Evolutionary conservation across 2,329 filamentous ascomycete species (phyloP).

Genomic region (Alternaria postmessia): DNA sequence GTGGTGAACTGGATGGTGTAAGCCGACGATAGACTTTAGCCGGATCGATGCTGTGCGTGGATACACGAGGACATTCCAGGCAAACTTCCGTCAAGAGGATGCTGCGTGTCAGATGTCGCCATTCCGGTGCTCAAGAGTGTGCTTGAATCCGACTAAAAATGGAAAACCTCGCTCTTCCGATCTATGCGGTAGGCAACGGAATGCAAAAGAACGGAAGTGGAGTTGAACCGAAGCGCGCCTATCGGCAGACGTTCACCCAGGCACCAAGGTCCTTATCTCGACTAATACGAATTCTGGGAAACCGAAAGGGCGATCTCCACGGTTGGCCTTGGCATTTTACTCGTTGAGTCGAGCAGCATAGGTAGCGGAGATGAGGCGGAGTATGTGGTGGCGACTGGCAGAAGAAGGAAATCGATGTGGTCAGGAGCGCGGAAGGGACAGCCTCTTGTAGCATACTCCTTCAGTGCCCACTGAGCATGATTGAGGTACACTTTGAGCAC

Average conservation of each 20-base stretch:
- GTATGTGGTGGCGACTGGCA: neutral
- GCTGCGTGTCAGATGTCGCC: neutral
- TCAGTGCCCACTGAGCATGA: neutral
- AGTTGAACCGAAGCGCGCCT: neutral
- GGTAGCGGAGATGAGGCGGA: slow-evolving; percentile 1
- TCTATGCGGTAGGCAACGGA: neutral
- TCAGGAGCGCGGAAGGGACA: neutral
- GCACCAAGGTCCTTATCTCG: slow-evolving; percentile 15
- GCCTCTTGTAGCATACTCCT: slow-evolving; percentile 7
- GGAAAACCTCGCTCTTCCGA: neutral
- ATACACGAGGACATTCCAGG: neutral
- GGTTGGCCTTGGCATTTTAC: slow-evolving; percentile 14
- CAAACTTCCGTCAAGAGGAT: slow-evolving; percentile 5
- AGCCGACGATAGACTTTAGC: slow-evolving; percentile 14
- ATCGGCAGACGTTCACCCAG: neutral
- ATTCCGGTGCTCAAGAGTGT: neutral
- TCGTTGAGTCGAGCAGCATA: neutral
- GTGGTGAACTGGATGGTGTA: neutral
- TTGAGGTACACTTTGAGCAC: slow-evolving; percentile 7
- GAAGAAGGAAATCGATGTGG: neutral
- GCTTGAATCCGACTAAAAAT: neutral
- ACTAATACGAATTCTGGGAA: neutral
- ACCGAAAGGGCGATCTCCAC: slow-evolving; percentile 9
- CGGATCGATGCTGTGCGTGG: neutral
- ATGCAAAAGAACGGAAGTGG: neutral